These are phyloP conservation scores for Macrolepiota dolichaula DNA, from an alignment of 768 basidiomycete genomes.

Conservation along the genomic window DNA sequence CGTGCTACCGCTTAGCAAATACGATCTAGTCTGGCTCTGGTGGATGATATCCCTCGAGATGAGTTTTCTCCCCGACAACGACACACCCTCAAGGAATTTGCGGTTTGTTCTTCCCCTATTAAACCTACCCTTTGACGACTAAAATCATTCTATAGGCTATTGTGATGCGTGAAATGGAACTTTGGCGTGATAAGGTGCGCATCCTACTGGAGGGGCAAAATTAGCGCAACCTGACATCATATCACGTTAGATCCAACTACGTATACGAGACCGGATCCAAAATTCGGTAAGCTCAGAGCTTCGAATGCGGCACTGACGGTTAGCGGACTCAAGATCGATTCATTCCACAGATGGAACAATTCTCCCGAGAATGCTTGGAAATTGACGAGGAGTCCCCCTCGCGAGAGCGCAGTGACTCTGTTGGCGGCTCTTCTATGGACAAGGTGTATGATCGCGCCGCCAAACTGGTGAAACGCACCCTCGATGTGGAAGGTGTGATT, in stretches of 20 bases:
- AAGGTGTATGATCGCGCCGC: constrained; percentile 89
- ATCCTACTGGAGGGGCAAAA: background rate
- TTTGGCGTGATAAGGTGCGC: constrained; percentile 88
- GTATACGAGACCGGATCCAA: constrained; percentile 89
- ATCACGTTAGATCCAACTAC: constrained; percentile 70
- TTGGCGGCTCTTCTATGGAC: constrained; percentile 63
- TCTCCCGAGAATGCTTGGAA: constrained; percentile 92
- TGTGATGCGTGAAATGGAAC: constrained; percentile 92
- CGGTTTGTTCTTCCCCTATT: constrained; percentile 43
- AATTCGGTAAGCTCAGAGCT: constrained; percentile 58
- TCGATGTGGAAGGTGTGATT: constrained; percentile 89
- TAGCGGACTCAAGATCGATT: background rate
- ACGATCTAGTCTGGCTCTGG: constrained; percentile 64
- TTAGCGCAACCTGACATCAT: background rate
- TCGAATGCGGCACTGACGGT: background rate
- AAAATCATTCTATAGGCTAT: constrained; percentile 53
- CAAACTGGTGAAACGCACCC: constrained; percentile 81
- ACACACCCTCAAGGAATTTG: constrained; percentile 93
- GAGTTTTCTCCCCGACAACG: constrained; percentile 89
- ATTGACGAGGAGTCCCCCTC: constrained; percentile 62
- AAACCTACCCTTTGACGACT: too few relatives aligned
- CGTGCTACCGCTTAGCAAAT: background rate
- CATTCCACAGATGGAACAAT: constrained; percentile 80
- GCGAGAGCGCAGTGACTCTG: constrained; percentile 30
- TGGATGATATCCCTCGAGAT: constrained; percentile 77